Percentiles rank a stretch among this genome's conserved stretches.
These are phyloP conservation scores for Aspergillus japonicus DNA, from an alignment of 2,329 filamentous ascomycete genomes.

Conservation along the genomic window DNA sequence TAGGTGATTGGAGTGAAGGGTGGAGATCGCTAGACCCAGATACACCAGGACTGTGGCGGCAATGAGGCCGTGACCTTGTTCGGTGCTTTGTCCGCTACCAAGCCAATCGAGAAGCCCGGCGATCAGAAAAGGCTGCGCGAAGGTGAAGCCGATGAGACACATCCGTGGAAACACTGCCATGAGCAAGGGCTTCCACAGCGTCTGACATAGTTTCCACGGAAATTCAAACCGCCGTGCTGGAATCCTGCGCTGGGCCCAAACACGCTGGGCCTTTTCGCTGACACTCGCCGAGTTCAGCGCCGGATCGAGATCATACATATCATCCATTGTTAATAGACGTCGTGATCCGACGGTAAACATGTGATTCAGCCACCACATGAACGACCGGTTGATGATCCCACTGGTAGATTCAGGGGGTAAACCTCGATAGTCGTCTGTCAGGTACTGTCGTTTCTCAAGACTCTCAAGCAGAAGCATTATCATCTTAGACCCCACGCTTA, in stretches of 20 bases:
- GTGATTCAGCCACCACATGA: not conserved
- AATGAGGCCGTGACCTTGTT: not conserved
- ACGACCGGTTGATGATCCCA: not conserved
- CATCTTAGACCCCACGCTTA: conserved; percentile 6
- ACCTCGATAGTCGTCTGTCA: not conserved
- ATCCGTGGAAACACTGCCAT: conserved; percentile 19
- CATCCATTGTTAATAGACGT: not conserved
- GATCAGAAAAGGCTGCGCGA: conserved; percentile 25
- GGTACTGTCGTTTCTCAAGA: not conserved
- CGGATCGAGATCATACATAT: conserved; percentile 1
- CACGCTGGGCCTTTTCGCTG: not conserved
- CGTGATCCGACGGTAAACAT: not conserved
- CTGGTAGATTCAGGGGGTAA: not conserved
- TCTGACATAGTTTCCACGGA: not conserved
- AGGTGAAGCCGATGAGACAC: conserved; percentile 21
- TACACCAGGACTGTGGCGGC: not conserved
- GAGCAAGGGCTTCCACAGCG: conserved; percentile 16
- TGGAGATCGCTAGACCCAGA: not conserved
- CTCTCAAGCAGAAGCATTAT: not conserved
- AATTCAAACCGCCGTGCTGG: conserved; percentile 1
- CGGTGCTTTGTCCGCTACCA: not conserved
- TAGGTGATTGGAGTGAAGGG: not conserved
- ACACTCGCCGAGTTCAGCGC: not conserved
- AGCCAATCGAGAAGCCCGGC: conserved; percentile 21
- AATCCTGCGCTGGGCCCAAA: not conserved